Evolutionary conservation across 768 basidiomycete genomes (phyloP).

Genomic region (Lentinula guzmanii): DNA sequence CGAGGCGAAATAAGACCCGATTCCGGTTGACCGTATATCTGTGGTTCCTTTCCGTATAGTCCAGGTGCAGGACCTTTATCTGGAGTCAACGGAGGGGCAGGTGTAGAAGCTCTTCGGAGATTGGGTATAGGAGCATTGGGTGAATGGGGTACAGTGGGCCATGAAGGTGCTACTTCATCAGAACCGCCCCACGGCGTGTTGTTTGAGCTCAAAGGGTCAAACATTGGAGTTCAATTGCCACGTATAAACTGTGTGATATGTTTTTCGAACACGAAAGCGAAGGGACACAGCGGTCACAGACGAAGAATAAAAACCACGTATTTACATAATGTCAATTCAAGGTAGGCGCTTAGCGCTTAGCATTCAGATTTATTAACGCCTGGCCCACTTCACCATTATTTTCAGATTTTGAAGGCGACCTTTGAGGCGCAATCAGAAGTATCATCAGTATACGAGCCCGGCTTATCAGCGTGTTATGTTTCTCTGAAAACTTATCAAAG

Average conservation of each 20-base stretch:
- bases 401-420: too few relatives aligned
- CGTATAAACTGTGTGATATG: not conserved
- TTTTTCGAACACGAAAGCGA: not conserved
- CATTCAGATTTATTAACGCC: too few relatives aligned
- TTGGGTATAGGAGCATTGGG: constrained; percentile 69
- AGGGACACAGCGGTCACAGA: not conserved
- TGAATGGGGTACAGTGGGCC: constrained; percentile 77
- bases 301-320: not conserved
- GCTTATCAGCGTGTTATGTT: too few relatives aligned
- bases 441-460: too few relatives aligned
- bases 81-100: constrained; percentile 38
- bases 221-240: constrained; percentile 32
- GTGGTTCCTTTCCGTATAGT: constrained; percentile 72
- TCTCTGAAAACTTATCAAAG: too few relatives aligned
- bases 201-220: constrained; percentile 65
- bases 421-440: too few relatives aligned
- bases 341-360: too few relatives aligned
- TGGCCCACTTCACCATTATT: too few relatives aligned
- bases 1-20: constrained; percentile 77
- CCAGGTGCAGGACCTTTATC: constrained; percentile 51
- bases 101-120: constrained; percentile 55
- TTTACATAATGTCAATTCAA: not conserved
- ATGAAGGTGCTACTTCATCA: constrained; percentile 49
- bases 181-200: constrained; percentile 47
- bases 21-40: constrained; percentile 84